A percentile compares a stretch with the other conserved stretches of the same genome.
Conservation (phyloP, 1,139 yeast species). For the Candida dubliniensis region DNA sequence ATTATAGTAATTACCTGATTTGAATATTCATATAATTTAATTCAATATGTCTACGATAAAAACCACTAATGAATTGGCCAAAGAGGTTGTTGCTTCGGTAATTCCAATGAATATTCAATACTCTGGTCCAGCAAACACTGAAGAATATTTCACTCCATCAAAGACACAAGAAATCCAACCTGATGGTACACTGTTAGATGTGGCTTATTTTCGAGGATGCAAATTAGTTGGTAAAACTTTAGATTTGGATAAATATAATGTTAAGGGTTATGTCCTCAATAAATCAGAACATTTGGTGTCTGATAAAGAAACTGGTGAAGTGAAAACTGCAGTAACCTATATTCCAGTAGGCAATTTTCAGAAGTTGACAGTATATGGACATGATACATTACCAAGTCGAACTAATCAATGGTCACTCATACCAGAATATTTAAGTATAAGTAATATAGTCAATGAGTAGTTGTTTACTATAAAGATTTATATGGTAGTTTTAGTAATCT, state of each 20-base stretch:
- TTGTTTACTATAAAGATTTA: not conserved
- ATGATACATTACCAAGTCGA: slow-evolving; percentile 34
- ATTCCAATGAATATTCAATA: slow-evolving; percentile 43
- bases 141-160: slow-evolving; percentile 38
- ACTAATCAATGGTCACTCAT: slow-evolving; percentile 35
- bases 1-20: too few relatives aligned
- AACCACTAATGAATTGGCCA: slow-evolving; percentile 5
- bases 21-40: too few relatives aligned
- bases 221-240: slow-evolving; percentile 33
- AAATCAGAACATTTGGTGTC: slow-evolving; percentile 30
- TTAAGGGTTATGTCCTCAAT: slow-evolving; percentile 33
- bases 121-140: slow-evolving; percentile 40
- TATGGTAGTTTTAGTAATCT: too few relatives aligned
- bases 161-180: slow-evolving; percentile 21
- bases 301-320: slow-evolving; percentile 20
- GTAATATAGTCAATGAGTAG: slow-evolving; percentile 31
- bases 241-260: slow-evolving; percentile 18
- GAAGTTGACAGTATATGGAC: slow-evolving; percentile 37
- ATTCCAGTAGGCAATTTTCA: slow-evolving; percentile 35
- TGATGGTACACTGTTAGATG: slow-evolving; percentile 15
- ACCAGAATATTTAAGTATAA: slow-evolving; percentile 36
- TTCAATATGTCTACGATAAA: slow-evolving; percentile 11
- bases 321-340: slow-evolving; percentile 27
- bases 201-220: slow-evolving; percentile 44
- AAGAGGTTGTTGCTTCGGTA: slow-evolving; percentile 25